Evolutionary conservation across 805 yeast species (phyloP).

Genomic region (Lipomyces starkeyi): DNA sequence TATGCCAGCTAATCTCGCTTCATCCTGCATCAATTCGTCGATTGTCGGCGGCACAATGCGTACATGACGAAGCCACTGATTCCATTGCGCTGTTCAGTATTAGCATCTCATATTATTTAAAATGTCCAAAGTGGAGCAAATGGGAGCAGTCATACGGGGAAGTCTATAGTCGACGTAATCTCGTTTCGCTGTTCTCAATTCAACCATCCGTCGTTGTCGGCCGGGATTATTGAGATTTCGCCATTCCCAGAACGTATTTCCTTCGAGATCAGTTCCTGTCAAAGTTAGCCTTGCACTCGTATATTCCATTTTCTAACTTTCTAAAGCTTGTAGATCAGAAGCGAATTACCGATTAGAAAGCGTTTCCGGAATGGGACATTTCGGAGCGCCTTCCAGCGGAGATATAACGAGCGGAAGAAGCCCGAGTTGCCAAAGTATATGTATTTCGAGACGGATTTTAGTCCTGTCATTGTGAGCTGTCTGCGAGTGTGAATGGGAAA

Average conservation of each 20-base stretch:
- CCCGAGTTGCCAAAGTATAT: background rate
- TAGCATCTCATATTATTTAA: background rate
- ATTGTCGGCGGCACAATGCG: conserved; percentile 65
- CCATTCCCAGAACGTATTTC: conserved; percentile 88
- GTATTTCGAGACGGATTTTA: background rate
- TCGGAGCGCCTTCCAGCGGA: conserved; percentile 65
- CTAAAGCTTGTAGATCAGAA: background rate
- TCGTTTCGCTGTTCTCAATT: conserved; percentile 56
- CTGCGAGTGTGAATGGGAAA: background rate
- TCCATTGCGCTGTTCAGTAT: conserved; percentile 62
- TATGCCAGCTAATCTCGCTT: conserved; percentile 59
- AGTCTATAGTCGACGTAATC: conserved; percentile 64
- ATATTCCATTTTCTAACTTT: too few species aligned
- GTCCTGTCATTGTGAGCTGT: background rate
- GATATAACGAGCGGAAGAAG: conserved; percentile 41
- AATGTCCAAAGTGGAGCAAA: conserved; percentile 47
- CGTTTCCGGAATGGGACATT: conserved; percentile 70
- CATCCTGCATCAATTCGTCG: conserved; percentile 64
- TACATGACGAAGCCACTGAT: conserved; percentile 77
- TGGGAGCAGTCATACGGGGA: conserved; percentile 47
- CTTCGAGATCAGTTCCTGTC: conserved; percentile 74
- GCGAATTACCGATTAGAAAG: conserved; percentile 59
- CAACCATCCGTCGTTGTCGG: conserved; percentile 66
- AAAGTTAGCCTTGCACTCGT: background rate
- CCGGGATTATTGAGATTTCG: conserved; percentile 56